phyloP scores from a whole-genome alignment of 2,329 filamentous ascomycete species.

The Venturia carpophila region DNA sequence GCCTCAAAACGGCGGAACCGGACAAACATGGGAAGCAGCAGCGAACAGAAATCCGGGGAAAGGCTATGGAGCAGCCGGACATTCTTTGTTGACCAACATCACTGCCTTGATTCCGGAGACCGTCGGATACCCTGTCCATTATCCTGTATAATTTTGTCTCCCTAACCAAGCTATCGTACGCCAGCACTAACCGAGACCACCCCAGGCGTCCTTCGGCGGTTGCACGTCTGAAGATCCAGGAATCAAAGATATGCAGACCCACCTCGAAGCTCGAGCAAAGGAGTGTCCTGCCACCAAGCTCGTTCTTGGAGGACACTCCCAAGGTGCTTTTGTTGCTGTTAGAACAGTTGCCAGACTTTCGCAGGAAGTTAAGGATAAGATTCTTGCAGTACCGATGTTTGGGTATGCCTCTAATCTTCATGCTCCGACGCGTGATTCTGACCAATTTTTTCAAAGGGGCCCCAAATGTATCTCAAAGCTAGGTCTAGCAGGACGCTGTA shows the following conservation, averaged over 20 bases:
- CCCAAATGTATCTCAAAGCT: conserved; percentile 5
- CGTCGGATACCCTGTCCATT: conserved; percentile 22
- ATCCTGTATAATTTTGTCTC: background rate
- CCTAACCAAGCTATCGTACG: background rate
- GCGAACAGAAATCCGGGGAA: background rate
- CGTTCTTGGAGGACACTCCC: conserved; percentile 17
- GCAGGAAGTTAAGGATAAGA: background rate
- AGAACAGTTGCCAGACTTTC: conserved; percentile 12
- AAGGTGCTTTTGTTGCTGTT: conserved; percentile 14
- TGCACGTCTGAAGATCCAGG: conserved; percentile 7
- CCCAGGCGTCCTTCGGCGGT: conserved; percentile 11
- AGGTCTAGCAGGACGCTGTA: conserved; percentile 7
- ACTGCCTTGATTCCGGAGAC: conserved; percentile 33
- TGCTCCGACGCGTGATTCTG: background rate
- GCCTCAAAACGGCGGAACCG: background rate
- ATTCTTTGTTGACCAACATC: conserved; percentile 22
- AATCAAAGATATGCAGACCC: conserved; percentile 14
- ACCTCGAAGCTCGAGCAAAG: conserved; percentile 4
- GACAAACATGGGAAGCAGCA: conserved; percentile 8
- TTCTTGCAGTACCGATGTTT: conserved; percentile 18
- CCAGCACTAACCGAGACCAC: background rate
- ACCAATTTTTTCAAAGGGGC: background rate
- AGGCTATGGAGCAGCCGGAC: conserved; percentile 18
- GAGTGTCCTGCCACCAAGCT: conserved; percentile 15
- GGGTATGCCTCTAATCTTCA: background rate